Base-by-base conservation (phyloP, 108 stramenopile species). In the Fragilariopsis cylindrus region DNA sequence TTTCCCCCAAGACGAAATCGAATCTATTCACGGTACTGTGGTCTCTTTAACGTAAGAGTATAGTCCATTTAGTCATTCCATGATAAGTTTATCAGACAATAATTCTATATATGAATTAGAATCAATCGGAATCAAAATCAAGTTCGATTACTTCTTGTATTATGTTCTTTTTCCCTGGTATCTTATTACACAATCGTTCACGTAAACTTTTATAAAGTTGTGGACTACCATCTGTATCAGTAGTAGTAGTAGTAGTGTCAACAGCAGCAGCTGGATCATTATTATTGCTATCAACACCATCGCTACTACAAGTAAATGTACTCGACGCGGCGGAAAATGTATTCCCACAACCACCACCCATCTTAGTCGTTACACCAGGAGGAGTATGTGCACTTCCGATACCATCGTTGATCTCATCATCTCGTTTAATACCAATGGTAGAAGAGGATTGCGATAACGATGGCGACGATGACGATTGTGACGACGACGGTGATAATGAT, bases 81-180 rank as follows among this genome's bases (percentile, higher is more conserved):
- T 30, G 2, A 30, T 30, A 1, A 1, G 1, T 30, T 2, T 30
- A 30, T 2, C 1, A 30, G 30, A 30, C 1, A 30, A 30, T 30
- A 2, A 30, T 30, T 30, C 30, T 30, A 30, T 30, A 30, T 30
- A 30, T 30, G 30, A 30, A 2, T 30, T 2, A 30, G 1, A 30
- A 2, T 30, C 30, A 30, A 30, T 30, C 30, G 30, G 30, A 30
- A 30, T 30, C 30, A 30, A 30, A 30, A 54, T 65, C 64, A 12
- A 69, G 19, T 21, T 69, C 68, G 68, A 69, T 69, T 50, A 69
- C 68, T 40, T 69, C 68, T 18, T 52, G 5, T 7, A 45, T 41
- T 42, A 12, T 39, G 1, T 1, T 60, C 5, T 15, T 45, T 5
- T 12, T 46, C 40, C 52, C 47, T 4, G 49, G 4, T 12, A 39